Evolutionary conservation across 2,329 filamentous ascomycete genomes (phyloP), one percentile per base, ranked within the genome.

Genomic region (Thermothelomyces thermophilus): DNA sequence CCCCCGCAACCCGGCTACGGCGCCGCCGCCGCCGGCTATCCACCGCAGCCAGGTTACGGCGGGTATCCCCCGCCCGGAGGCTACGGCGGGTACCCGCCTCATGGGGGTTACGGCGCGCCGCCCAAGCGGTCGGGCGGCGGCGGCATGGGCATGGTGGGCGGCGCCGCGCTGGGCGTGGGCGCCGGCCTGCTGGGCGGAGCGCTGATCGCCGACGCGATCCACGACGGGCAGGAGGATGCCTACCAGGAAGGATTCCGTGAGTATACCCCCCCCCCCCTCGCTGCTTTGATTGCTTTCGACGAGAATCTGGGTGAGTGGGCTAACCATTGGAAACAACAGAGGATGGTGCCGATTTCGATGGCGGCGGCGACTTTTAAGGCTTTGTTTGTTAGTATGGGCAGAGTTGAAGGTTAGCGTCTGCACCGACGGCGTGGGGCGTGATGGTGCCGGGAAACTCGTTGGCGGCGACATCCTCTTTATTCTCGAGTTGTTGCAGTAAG

Each of bases 181-280:
- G 90, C 85, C 56, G 90, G 90, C 66, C 63, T 95, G 63, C 61
- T 95, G 1, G 90, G 89, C 59, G 90, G 90, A 48, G 78, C 81
- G 54, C 55, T 95, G 60, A 67, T 95, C 28, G 83, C 76, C 2
- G 74, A 85, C 62, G 83, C 83, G 1, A 73, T 90, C 44, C 70
- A 86, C 49, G 79, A 83, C 53, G 64, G 76, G 41, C 68, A 86
- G 57, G 69, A 84, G 52, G 72, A 80, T 5, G 76, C 78, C 26
- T 84, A 81, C 58, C 59, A 76, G 17, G 64, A 79, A 16, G 76
- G 74, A 4, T 72, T 76, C 52, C 37, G 60, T 62, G 41, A 58
- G 60, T 62, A 11, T 17, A 14, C 10, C 36, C 19, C n/a, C n/a
- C 0, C 4, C 14, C 26, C 26, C 14, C 36, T 19, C 8, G 34